phyloP scores from a whole-genome alignment of 495 filamentous ascomycete genomes.

The Pyrenopolyporus hunteri region DNA sequence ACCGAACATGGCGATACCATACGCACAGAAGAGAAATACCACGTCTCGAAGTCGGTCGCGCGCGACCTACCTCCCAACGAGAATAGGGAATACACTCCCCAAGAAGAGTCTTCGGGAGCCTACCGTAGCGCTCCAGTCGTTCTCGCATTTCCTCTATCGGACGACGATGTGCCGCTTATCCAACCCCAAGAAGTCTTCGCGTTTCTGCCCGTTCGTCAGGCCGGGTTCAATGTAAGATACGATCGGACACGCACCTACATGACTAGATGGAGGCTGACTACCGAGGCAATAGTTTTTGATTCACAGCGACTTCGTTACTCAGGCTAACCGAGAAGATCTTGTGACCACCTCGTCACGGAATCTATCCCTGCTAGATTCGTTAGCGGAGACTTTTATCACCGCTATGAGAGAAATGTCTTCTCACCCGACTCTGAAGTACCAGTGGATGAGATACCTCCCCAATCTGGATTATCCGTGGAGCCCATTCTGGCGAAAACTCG shows the following conservation, averaged over 20 bases:
- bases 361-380: conserved; percentile 21
- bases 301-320: conserved; percentile 54
- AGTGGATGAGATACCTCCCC: conserved; percentile 46
- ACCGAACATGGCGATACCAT: conserved; percentile 6
- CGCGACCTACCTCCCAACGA: conserved; percentile 39
- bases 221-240: conserved; percentile 41
- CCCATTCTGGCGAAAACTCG: conserved; percentile 21
- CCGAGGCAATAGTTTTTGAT: conserved; percentile 50
- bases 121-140: conserved; percentile 42
- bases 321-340: conserved; percentile 52
- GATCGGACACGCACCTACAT: background rate
- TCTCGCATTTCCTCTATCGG: conserved; percentile 50
- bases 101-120: conserved; percentile 18
- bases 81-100: conserved; percentile 37
- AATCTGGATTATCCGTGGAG: conserved; percentile 13
- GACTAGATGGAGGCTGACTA: background rate
- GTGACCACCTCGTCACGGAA: conserved; percentile 37
- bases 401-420: conserved; percentile 39
- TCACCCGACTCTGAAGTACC: conserved; percentile 30
- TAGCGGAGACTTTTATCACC: conserved; percentile 40
- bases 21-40: conserved; percentile 15
- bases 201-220: conserved; percentile 47
- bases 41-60: conserved; percentile 33
- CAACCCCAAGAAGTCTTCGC: conserved; percentile 43
- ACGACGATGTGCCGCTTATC: conserved; percentile 34